These are phyloP conservation scores for Tillandsia fasciculata DNA, from an alignment of 176 grass and related monocot genomes.

Conservation along the genomic window DNA sequence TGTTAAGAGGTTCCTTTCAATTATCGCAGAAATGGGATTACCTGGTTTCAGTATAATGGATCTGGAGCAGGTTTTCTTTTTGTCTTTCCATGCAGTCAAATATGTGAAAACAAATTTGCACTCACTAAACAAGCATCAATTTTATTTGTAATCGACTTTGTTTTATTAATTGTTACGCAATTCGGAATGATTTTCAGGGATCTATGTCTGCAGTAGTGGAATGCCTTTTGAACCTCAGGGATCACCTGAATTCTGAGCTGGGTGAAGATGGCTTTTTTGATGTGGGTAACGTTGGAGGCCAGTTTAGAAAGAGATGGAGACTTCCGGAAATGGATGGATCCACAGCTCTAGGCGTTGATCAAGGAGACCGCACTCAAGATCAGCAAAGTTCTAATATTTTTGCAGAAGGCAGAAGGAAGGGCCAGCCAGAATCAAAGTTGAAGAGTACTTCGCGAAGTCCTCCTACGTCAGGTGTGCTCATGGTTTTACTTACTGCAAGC, in stretches of 20 bases:
- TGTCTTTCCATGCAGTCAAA: neutral
- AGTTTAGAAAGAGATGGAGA: slow-evolving; percentile 42
- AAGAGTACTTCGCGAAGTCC: slow-evolving; percentile 36
- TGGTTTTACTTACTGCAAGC: slow-evolving; percentile 12
- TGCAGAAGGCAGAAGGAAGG: slow-evolving; percentile 48
- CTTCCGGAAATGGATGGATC: slow-evolving; percentile 36
- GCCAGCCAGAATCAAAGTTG: slow-evolving; percentile 34
- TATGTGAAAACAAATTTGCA: neutral
- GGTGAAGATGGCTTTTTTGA: slow-evolving; percentile 29
- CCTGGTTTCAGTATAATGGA: slow-evolving; percentile 69
- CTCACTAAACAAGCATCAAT: too few species aligned
- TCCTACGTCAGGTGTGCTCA: slow-evolving; percentile 42
- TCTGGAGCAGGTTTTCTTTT: slow-evolving; percentile 61
- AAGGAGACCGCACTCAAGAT: slow-evolving; percentile 18
- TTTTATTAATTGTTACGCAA: too few species aligned
- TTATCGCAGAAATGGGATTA: slow-evolving; percentile 60
- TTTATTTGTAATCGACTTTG: too few species aligned
- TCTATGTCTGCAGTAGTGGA: slow-evolving; percentile 59
- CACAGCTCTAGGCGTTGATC: slow-evolving; percentile 23
- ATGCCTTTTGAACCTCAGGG: slow-evolving; percentile 72
- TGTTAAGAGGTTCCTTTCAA: slow-evolving; percentile 77
- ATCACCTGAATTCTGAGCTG: slow-evolving; percentile 41
- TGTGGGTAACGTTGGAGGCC: slow-evolving; percentile 26
- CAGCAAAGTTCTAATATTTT: neutral
- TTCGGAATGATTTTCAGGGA: slow-evolving; percentile 37